phyloP scores from a whole-genome alignment of 176 grass and related monocot species.

The Poa pratensis region DNA sequence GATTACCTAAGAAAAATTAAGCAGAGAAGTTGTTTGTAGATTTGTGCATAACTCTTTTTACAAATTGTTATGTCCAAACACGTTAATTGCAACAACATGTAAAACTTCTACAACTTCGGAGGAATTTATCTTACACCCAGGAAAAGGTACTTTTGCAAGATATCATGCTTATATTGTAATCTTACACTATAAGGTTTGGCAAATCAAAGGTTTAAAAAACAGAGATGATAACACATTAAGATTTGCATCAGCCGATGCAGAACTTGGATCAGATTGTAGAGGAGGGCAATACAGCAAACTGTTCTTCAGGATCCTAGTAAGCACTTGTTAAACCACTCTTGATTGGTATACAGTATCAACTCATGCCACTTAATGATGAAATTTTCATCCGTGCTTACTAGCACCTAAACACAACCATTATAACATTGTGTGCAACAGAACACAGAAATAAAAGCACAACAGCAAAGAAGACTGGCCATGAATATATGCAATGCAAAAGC shows the following conservation, averaged over 20 bases:
- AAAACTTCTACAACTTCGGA: background rate
- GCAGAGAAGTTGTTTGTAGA: background rate
- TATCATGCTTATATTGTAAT: background rate
- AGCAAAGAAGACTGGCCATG: background rate
- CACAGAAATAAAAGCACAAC: background rate
- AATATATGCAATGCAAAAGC: constrained; percentile 1
- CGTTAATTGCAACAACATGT: background rate
- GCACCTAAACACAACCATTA: background rate
- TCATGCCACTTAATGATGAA: background rate
- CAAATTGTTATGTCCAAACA: constrained; percentile 21
- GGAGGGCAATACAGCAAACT: background rate
- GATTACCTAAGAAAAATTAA: constrained; percentile 25
- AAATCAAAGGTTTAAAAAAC: background rate
- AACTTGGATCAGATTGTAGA: background rate
- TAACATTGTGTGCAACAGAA: constrained; percentile 10
- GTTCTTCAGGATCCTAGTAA: background rate
- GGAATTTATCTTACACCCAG: background rate
- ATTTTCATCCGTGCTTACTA: background rate
- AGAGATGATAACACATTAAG: background rate
- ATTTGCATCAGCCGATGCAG: background rate
- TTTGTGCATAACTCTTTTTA: background rate
- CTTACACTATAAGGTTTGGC: background rate
- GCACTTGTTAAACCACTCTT: background rate
- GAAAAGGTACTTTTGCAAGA: constrained; percentile 13
- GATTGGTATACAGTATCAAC: background rate